Evolutionary conservation across 1,284 basidiomycete genomes (phyloP), one percentile per base, ranked within the genome.

Genomic region (Rhodotorula sp.): DNA sequence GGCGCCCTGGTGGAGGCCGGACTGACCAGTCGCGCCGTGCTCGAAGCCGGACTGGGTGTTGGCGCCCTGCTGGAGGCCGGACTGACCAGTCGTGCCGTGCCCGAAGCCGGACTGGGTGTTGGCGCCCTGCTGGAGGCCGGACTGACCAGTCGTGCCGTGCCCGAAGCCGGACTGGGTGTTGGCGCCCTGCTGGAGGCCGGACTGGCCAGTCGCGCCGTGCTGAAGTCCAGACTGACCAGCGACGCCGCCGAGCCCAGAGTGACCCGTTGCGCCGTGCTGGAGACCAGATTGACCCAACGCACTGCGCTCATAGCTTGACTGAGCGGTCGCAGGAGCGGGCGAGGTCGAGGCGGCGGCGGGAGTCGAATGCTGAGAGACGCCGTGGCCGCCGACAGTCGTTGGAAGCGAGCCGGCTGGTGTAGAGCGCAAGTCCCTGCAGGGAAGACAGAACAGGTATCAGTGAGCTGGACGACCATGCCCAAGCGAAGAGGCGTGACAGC

Each of bases 51-150:
- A 44, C 13, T 44, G 40, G n/a, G n/a, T n/a, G n/a, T 44, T 40
- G 15, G 55, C 52, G 52, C 61, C 61, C 8, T 10, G 16, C 52
- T 62, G 53, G 53, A 62, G 61, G 10, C 60, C 52, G 9, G 59
- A 26, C 9, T 48, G 28, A 22, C 6, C 46, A 26, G 30, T 24
- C 24, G 48, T 46, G 22, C 10, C 40, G 60, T 47, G 60, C 22
- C n/a, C 22, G 20, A 24, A 16, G 16, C 22, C 47, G 47, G 47
- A n/a, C n/a, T n/a, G n/a, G n/a, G n/a, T n/a, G n/a, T 44, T 40
- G 15, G 55, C 52, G 52, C 61, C 61, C 8, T 10, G 16, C 52
- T 62, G 53, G 53, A 62, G 61, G 10, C 60, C 52, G 9, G 59
- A 26, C 9, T 48, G 28, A 22, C 6, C 46, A 26, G 30, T 24